Evolutionary conservation across 2,329 filamentous ascomycete genomes (phyloP), one percentile per base, ranked within the genome.

Genomic region (Epicoccum nigrum): DNA sequence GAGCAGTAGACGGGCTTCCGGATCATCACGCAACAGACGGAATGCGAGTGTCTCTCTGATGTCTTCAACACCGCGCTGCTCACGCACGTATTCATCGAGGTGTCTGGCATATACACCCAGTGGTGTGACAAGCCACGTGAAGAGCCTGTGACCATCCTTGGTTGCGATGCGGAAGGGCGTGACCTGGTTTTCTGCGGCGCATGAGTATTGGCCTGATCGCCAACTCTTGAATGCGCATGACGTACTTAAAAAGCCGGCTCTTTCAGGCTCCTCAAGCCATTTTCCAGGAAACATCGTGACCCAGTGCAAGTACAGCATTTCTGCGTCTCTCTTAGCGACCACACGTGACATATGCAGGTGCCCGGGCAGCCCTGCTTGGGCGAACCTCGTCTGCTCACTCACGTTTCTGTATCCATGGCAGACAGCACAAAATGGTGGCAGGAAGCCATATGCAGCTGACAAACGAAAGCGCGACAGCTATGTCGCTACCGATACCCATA

Each of bases 51-150:
- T 80, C 12, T 76, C 58, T 16, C 77, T 78, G 42, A 83, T 74
- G 55, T 79, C 76, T 72, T 82, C 45, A 7, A 54, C 45, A 4
- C 46, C 51, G 15, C 58, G 43, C 11, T 56, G 54, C 11, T 77
- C 75, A 8, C 79, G 73, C 60, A 93, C 86, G 9, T 95, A 78
- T 2, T 75, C 74, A 12, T 80, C 74, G 60, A 91, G 86, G 62
- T 95, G 81, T 56, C 85, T 80, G 7, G 84, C 79, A 69, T 95
- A 96, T 0, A 90, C 75, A 23, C 86, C 85, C 4, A 95, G 74
- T 0, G 93, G 93, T 39, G 96, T 77, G 43, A 97, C 81, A 64
- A 96, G 92, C 93, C 93, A 97, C n/a, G 89, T 88, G 68, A 94
- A 95, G 7, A 97, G 76, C 1, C 79, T 84, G 70, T 92, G 86